Percentiles rank a stretch among this genome's conserved stretches.
Conservation (phyloP, 345 rosid genomes). For the Gynandropsis gynandra region DNA sequence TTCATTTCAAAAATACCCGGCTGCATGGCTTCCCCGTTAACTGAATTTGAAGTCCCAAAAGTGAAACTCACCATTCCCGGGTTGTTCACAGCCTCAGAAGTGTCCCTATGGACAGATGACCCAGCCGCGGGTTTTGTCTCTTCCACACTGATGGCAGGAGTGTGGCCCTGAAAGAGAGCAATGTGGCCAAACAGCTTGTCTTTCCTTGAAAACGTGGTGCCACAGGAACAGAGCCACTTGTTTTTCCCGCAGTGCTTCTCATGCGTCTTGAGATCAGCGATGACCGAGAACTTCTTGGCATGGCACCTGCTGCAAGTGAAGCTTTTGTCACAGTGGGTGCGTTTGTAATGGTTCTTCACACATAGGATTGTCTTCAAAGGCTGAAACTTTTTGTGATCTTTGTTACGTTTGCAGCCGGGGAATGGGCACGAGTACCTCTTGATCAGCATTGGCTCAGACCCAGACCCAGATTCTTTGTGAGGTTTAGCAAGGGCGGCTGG, state of each 20-base stretch:
- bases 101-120: conserved; percentile 37
- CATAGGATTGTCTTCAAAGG: conserved; percentile 87
- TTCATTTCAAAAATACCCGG: conserved; percentile 42
- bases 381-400: conserved; percentile 94
- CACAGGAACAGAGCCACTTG: conserved; percentile 97
- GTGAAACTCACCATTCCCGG: conserved; percentile 24
- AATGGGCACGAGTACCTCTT: conserved; percentile 96
- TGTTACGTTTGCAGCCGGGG: conserved; percentile 92
- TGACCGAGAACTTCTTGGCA: conserved; percentile 86
- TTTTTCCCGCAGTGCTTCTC: conserved; percentile 98
- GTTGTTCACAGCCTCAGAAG: conserved; percentile 26
- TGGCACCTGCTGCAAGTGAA: conserved; percentile 86
- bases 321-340: conserved; percentile 95
- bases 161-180: conserved; percentile 92
- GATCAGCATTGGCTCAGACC: conserved; percentile 53
- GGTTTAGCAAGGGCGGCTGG: conserved; percentile 93
- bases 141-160: conserved; percentile 82
- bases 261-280: conserved; percentile 94
- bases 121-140: conserved; percentile 40
- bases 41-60: conserved; percentile 29
- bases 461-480: conserved; percentile 45
- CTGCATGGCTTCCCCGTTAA: conserved; percentile 32
- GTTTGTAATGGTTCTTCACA: conserved; percentile 93
- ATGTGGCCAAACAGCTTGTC: conserved; percentile 97
- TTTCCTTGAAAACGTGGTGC: conserved; percentile 95